Evolutionary conservation across 169 alveolate genomes (phyloP).

Genomic region (Plasmodium blacklocki): DNA sequence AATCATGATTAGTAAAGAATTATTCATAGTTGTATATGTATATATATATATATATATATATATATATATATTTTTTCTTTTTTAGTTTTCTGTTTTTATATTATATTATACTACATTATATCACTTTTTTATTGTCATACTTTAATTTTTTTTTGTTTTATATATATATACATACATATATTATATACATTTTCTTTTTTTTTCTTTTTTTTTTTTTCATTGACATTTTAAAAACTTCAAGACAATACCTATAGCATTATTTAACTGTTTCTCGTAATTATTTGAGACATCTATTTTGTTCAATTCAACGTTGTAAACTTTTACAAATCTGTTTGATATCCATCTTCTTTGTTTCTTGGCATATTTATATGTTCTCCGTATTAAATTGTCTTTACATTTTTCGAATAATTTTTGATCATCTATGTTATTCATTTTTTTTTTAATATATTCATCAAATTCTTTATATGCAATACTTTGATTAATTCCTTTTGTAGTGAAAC

Average conservation of each 20-base stretch:
- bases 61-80: no score
- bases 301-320: slow-evolving; percentile 28
- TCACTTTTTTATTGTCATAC: no score
- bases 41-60: no score
- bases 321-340: slow-evolving; percentile 80
- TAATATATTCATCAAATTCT: slow-evolving; percentile 80
- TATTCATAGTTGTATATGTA: no score
- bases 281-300: slow-evolving; percentile 51
- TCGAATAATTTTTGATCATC: slow-evolving; percentile 42
- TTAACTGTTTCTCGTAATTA: slow-evolving; percentile 24
- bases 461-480: slow-evolving; percentile 82
- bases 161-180: no score
- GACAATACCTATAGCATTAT: slow-evolving; percentile 18
- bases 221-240: slow-evolving; percentile 29
- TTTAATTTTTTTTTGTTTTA: no score
- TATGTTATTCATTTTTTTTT: slow-evolving; percentile 38
- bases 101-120: no score
- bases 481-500: slow-evolving; percentile 5
- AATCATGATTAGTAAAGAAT: no score
- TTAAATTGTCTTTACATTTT: slow-evolving; percentile 74
- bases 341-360: slow-evolving; percentile 84
- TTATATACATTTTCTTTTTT: background rate
- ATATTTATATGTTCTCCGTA: slow-evolving; percentile 82
- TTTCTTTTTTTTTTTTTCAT: slow-evolving; percentile 19
- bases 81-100: no score